Conservation (phyloP, 495 filamentous ascomycete genomes). For the Aspergillus steynii region DNA sequence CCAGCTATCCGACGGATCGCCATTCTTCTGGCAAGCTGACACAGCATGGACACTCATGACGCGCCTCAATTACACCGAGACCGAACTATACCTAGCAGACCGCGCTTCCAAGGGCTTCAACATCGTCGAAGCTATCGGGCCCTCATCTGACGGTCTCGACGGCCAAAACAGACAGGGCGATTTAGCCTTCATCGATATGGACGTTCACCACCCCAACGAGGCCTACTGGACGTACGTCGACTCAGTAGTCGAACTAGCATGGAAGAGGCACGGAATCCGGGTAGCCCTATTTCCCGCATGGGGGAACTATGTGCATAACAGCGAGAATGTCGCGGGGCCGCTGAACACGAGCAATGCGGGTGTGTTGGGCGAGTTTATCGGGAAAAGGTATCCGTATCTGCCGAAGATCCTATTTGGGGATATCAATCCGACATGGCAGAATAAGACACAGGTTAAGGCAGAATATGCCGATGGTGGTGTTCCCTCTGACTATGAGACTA, state of each 20-base stretch:
- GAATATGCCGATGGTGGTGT: conserved; percentile 6
- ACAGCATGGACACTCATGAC: conserved; percentile 16
- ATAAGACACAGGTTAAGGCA: conserved; percentile 6
- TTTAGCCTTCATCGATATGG: conserved; percentile 7
- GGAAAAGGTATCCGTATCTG: conserved; percentile 10
- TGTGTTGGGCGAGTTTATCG: conserved; percentile 3
- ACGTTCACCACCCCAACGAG: conserved; percentile 6
- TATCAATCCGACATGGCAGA: conserved; percentile 7
- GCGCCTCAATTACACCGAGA: conserved; percentile 11
- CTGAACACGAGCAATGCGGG: background rate
- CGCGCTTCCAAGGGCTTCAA: conserved; percentile 8
- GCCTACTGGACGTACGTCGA: conserved; percentile 13
- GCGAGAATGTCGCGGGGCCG: background rate
- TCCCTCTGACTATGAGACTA: background rate
- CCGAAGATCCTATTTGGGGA: conserved; percentile 5
- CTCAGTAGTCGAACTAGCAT: conserved; percentile 8
- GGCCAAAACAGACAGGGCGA: conserved; percentile 11
- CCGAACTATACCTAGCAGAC: conserved; percentile 10
- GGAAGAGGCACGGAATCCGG: conserved; percentile 9
- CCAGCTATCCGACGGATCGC: background rate
- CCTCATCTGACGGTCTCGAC: background rate
- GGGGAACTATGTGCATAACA: conserved; percentile 3
- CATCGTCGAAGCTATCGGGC: conserved; percentile 1
- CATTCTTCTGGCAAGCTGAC: conserved; percentile 18
- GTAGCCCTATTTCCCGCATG: conserved; percentile 9